Percentiles rank a stretch among this genome's conserved stretches.
Conservation (phyloP, 768 basidiomycete species). For the Mycena crocata region DNA sequence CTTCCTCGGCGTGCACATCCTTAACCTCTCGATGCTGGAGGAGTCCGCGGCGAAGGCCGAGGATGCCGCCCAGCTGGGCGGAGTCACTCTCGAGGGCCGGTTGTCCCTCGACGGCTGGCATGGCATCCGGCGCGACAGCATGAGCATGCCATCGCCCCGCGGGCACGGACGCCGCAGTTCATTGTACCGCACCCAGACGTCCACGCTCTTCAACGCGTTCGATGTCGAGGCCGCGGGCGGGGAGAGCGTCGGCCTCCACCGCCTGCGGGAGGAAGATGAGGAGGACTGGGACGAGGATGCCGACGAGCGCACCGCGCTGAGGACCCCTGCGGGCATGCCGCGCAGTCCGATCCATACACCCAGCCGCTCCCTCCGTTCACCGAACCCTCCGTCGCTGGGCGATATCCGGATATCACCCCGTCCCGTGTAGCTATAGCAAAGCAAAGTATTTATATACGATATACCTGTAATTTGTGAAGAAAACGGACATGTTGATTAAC, state of each 20-base stretch:
- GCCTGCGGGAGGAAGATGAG: conserved; percentile 12
- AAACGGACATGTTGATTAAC: conserved; percentile 7
- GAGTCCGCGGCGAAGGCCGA: conserved; percentile 70
- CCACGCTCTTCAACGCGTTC: conserved; percentile 82
- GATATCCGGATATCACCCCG: conserved; percentile 37
- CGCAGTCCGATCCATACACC: conserved; percentile 1
- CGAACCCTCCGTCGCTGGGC: conserved; percentile 17
- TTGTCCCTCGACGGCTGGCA: conserved; percentile 85
- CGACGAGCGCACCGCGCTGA: conserved; percentile 54
- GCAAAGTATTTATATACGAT: conserved; percentile 15
- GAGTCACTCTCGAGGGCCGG: conserved; percentile 80
- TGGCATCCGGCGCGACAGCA: conserved; percentile 48
- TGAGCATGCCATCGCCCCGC: conserved; percentile 44
- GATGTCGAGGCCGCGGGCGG: conserved; percentile 53
- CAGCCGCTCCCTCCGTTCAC: neutral
- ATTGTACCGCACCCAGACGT: conserved; percentile 71
- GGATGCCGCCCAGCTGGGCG: conserved; percentile 81
- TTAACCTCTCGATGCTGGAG: conserved; percentile 78
- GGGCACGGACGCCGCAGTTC: conserved; percentile 75
- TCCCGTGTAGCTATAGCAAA: conserved; percentile 20
- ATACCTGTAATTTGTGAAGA: conserved; percentile 11
- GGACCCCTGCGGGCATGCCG: conserved; percentile 8
- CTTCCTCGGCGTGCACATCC: conserved; percentile 96
- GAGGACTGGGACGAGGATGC: conserved; percentile 51
- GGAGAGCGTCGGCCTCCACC: neutral